Evolutionary conservation across 2,329 filamentous ascomycete genomes (phyloP).

Genomic region (Amylocarpus encephaloides): DNA sequence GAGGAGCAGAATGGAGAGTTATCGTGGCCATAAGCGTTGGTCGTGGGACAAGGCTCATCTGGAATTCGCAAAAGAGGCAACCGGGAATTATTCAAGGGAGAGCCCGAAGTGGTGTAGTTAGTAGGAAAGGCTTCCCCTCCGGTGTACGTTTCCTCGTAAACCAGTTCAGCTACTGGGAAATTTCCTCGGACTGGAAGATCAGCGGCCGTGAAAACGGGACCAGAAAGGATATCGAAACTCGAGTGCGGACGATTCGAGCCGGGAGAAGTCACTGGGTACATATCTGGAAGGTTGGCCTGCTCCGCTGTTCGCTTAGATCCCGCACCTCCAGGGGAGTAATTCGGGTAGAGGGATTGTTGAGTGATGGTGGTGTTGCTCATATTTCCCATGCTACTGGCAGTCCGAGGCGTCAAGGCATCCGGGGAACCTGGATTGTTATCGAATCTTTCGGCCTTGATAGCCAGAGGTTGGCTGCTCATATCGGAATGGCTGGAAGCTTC

Average conservation of each 20-base stretch:
- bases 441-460: constrained; percentile 18
- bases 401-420: constrained; percentile 22
- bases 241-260: constrained; percentile 10
- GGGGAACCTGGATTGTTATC: constrained; percentile 14
- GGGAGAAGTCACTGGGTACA: constrained; percentile 21
- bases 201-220: not conserved
- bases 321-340: constrained; percentile 16
- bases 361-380: constrained; percentile 18
- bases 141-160: constrained; percentile 17
- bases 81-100: constrained; percentile 5
- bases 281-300: constrained; percentile 18
- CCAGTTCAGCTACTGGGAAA: constrained; percentile 7
- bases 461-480: constrained; percentile 10
- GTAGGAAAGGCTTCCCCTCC: constrained; percentile 10
- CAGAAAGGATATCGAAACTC: constrained; percentile 7
- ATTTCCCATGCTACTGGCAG: constrained; percentile 17
- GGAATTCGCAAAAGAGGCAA: constrained; percentile 27
- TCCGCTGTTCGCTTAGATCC: constrained; percentile 18
- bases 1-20: constrained; percentile 30
- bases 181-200: constrained; percentile 8
- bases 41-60: constrained; percentile 26
- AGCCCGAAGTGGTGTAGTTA: constrained; percentile 11
- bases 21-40: constrained; percentile 24
- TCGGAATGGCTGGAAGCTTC: constrained; percentile 27
- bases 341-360: constrained; percentile 15